Evolutionary conservation across 495 filamentous ascomycete genomes (phyloP), one percentile per base, ranked within the genome.

Genomic region (Xylaria nigripes): DNA sequence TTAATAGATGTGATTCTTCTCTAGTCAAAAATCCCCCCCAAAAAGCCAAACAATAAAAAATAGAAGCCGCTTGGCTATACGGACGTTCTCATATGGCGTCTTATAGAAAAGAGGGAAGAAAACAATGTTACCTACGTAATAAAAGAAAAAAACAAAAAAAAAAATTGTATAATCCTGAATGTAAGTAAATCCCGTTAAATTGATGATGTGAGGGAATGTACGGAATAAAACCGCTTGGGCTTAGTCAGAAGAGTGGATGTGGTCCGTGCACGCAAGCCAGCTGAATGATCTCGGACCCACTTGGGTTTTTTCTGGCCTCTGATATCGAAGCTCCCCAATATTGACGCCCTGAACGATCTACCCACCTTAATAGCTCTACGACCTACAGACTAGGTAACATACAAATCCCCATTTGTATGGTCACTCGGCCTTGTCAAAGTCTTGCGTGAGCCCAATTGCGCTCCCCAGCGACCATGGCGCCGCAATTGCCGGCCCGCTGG

Each of bases 401-500:
- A 44, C 13, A 5, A 21, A 5, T 12, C 41, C 6, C 23, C 8
- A 40, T n/a, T 12, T 13, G 9, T 6, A 36, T 24, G 1, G 16
- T 42, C 18, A 3, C 13, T 16, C 19, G 16, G 13, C 8, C 15
- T 2, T 10, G 10, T 1, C 23, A 45, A 38, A 15, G 32, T 56
- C 54, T 44, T 42, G 47, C 23, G 4, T 9, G 32, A 27, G 9
- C 51, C 36, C 13, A 48, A 56, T 42, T 38, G 42, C 51, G 59
- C 64, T 62, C 61, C 61, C n/a, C 64, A 57, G 64, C 64, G 61
- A 74, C 57, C 63, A 81, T 81, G 77, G 74, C 77, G 62, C 74
- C 77, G 57, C 72, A 73, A 66, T 69, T 78, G 68, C 71, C 76
- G 51, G 68, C 72, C 64, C 70, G 71, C 70, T 75, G 76, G 65